A percentile compares a stretch with the other conserved stretches of the same genome.
These are phyloP conservation scores for Polysphondylium violaceum DNA, from an alignment of 78 protist genomes.

Conservation along the genomic window DNA sequence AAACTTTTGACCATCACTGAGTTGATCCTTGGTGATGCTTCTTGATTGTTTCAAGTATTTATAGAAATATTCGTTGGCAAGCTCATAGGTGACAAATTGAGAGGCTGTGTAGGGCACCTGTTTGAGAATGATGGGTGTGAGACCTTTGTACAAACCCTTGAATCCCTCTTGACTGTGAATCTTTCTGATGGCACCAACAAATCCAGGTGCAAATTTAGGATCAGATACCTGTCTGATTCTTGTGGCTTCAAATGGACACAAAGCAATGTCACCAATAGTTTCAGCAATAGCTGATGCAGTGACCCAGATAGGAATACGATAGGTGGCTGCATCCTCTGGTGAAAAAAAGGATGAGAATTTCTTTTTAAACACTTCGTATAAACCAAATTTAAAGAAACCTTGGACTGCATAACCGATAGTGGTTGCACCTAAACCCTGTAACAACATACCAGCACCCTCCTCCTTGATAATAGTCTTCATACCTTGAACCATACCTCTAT, in stretches of 20 bases:
- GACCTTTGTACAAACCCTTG: slow-evolving; percentile 72
- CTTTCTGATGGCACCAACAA: slow-evolving; percentile 24
- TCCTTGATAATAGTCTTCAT: slow-evolving; percentile 68
- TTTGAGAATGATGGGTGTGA: slow-evolving; percentile 88
- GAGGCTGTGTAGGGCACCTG: slow-evolving; percentile 96
- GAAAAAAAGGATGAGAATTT: slow-evolving; percentile 67
- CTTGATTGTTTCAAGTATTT: slow-evolving; percentile 1
- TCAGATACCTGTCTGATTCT: slow-evolving; percentile 76
- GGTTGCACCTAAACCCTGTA: slow-evolving; percentile 80
- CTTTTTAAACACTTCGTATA: slow-evolving; percentile 92
- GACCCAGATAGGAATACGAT: slow-evolving; percentile 80
- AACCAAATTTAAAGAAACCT: slow-evolving; percentile 92
- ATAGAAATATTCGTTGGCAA: slow-evolving; percentile 70
- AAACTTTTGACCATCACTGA: slow-evolving; percentile 73
- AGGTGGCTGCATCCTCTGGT: slow-evolving; percentile 82
- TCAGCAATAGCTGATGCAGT: slow-evolving; percentile 89
- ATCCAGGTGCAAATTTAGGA: slow-evolving; percentile 66
- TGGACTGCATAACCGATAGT: slow-evolving; percentile 90
- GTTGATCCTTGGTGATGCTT: slow-evolving; percentile 10
- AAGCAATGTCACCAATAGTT: slow-evolving; percentile 89
- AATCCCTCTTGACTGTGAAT: slow-evolving; percentile 43
- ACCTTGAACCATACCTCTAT: slow-evolving; percentile 53
- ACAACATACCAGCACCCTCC: slow-evolving; percentile 81
- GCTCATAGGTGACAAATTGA: slow-evolving; percentile 86
- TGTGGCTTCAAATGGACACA: slow-evolving; percentile 90